Evolutionary conservation across 2,329 filamentous ascomycete genomes (phyloP).

Genomic region (Didymella pinodella): DNA sequence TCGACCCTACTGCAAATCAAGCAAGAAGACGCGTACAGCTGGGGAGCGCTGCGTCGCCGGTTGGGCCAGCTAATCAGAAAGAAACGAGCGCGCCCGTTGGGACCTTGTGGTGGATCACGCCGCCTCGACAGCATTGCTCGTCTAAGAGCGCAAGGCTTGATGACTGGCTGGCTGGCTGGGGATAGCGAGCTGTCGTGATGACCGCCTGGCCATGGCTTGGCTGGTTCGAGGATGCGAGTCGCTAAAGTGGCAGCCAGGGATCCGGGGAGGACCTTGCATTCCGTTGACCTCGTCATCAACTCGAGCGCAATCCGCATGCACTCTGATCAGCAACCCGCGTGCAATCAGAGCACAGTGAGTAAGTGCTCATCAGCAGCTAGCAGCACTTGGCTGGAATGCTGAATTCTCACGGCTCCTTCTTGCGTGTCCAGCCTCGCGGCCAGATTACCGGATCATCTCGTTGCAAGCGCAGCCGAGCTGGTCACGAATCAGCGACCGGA

Average conservation of each 20-base stretch:
- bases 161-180: conserved; percentile 23
- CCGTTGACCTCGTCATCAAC: conserved; percentile 10
- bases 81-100: conserved; percentile 40
- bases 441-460: conserved; percentile 38
- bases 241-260: conserved; percentile 16
- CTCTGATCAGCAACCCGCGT: conserved; percentile 6
- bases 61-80: conserved; percentile 44
- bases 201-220: conserved; percentile 38
- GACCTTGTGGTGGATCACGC: conserved; percentile 45
- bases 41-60: conserved; percentile 31
- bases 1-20: conserved; percentile 42
- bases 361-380: conserved; percentile 25
- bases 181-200: conserved; percentile 31
- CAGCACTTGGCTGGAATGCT: conserved; percentile 1
- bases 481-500: conserved; percentile 39
- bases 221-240: conserved; percentile 27
- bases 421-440: conserved; percentile 40
- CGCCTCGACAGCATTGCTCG: conserved; percentile 34
- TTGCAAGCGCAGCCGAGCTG: conserved; percentile 35
- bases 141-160: conserved; percentile 33
- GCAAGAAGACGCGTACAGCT: conserved; percentile 29
- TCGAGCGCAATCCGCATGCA: conserved; percentile 8
- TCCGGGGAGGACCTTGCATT: conserved; percentile 13
- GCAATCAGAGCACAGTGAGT: no score
- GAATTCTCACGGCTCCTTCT: conserved; percentile 20